These are phyloP conservation scores for Tricladium varicosporioides DNA, from an alignment of 2,329 filamentous ascomycete species.

Conservation along the genomic window DNA sequence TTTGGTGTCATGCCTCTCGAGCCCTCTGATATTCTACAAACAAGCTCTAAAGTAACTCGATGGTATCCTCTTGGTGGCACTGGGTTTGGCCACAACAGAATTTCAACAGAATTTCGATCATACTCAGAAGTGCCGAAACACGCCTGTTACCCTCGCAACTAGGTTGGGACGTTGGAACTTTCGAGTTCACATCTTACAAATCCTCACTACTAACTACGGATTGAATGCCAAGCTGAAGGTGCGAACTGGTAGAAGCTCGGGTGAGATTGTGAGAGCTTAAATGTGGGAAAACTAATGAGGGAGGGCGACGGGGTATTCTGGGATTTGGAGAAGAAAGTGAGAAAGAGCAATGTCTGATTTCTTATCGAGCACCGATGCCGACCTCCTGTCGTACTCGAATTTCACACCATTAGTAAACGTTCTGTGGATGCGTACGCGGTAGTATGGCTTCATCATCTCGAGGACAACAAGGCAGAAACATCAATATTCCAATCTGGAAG, in stretches of 20 bases:
- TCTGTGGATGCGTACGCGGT: constrained; percentile 72
- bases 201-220: constrained; percentile 63
- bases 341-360: constrained; percentile 59
- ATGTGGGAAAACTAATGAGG: constrained; percentile 59
- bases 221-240: constrained; percentile 70
- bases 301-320: constrained; percentile 61
- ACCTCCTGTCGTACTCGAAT: constrained; percentile 85
- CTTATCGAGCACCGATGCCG: constrained; percentile 90
- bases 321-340: constrained; percentile 50
- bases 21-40: constrained; percentile 83
- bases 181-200: constrained; percentile 77
- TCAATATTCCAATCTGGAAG: constrained; percentile 89
- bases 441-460: constrained; percentile 82
- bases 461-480: constrained; percentile 75
- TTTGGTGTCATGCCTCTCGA: constrained; percentile 89
- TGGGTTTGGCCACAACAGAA: constrained; percentile 83
- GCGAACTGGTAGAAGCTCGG: constrained; percentile 81
- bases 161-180: constrained; percentile 94
- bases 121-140: constrained; percentile 88
- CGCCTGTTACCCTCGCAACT: constrained; percentile 80
- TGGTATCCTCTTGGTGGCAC: constrained; percentile 98
- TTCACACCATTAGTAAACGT: constrained; percentile 68
- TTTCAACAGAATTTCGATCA: constrained; percentile 84
- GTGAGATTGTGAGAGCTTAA: constrained; percentile 63
- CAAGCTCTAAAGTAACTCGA: constrained; percentile 74